These are phyloP conservation scores for Rhynchosporium agropyri DNA, from an alignment of 2,329 filamentous ascomycete species.

Conservation along the genomic window DNA sequence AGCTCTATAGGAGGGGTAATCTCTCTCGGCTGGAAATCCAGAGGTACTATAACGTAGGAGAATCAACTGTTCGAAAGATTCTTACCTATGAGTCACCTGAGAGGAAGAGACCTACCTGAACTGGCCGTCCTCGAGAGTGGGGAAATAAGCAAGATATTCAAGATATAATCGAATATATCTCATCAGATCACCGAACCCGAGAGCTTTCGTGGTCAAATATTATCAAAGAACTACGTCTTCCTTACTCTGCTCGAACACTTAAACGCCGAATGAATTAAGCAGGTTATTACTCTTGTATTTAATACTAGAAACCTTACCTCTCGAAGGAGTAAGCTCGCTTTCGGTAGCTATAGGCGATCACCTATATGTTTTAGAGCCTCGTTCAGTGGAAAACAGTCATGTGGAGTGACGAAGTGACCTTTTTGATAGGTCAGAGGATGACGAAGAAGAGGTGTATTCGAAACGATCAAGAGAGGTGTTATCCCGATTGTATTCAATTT, in stretches of 20 bases:
- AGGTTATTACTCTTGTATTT: background rate
- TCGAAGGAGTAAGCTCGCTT: background rate
- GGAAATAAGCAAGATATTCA: rapidly evolving
- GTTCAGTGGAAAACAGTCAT: background rate
- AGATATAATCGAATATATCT: background rate
- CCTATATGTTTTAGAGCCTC: background rate
- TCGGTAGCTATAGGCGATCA: background rate
- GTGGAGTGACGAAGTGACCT: background rate
- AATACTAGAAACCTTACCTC: background rate
- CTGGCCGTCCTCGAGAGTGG: too few relatives aligned
- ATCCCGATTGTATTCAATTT: background rate
- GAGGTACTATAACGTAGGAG: too few relatives aligned
- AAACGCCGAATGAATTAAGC: background rate
- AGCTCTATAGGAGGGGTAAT: too few relatives aligned
- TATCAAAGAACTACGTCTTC: background rate
- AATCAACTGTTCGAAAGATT: too few relatives aligned
- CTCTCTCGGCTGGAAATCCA: too few relatives aligned
- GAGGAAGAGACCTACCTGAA: too few relatives aligned
- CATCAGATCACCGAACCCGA: background rate
- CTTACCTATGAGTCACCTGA: too few relatives aligned
- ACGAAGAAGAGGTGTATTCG: background rate
- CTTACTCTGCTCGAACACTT: background rate
- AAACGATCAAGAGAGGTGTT: background rate
- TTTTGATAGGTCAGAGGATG: background rate
- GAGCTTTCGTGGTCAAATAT: background rate